Percentiles rank a stretch among this genome's conserved stretches.
Conservation (phyloP, 1,284 basidiomycete species). For the Leccinum subspadiceum region DNA sequence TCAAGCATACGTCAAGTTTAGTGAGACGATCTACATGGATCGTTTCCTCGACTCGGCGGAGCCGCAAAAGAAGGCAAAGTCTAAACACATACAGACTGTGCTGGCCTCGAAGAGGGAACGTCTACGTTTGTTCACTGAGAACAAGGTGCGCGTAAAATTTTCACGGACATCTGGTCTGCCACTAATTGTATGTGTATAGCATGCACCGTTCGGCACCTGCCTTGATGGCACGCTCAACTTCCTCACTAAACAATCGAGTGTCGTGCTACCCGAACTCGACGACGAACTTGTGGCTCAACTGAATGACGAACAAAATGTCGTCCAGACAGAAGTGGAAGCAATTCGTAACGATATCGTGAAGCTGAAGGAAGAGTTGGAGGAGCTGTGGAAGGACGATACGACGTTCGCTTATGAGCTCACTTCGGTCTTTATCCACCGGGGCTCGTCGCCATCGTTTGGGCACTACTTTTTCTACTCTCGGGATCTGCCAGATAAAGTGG, state of each 20-base stretch:
- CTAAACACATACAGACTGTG: conserved; percentile 68
- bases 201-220: conserved; percentile 53
- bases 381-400: conserved; percentile 71
- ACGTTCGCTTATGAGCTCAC: conserved; percentile 86
- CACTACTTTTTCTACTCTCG: conserved; percentile 91
- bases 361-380: conserved; percentile 73
- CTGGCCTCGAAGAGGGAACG: conserved; percentile 65
- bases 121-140: conserved; percentile 63
- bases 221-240: conserved; percentile 56
- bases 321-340: conserved; percentile 61
- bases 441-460: conserved; percentile 78
- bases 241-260: conserved; percentile 45
- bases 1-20: conserved; percentile 92
- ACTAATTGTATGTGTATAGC: conserved; percentile 36
- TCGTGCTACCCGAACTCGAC: conserved; percentile 49
- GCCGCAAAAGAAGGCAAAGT: conserved; percentile 64
- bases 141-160: conserved; percentile 51
- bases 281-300: conserved; percentile 52
- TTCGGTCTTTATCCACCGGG: conserved; percentile 95
- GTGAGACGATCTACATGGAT: conserved; percentile 86
- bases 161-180: not conserved
- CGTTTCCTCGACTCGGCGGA: conserved; percentile 84
- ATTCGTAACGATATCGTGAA: conserved; percentile 53
- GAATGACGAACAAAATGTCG: conserved; percentile 48
- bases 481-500: conserved; percentile 69